Evolutionary conservation across 1,284 basidiomycete species (phyloP), one percentile per base, ranked within the genome.

Genomic region (Boletus mariae): DNA sequence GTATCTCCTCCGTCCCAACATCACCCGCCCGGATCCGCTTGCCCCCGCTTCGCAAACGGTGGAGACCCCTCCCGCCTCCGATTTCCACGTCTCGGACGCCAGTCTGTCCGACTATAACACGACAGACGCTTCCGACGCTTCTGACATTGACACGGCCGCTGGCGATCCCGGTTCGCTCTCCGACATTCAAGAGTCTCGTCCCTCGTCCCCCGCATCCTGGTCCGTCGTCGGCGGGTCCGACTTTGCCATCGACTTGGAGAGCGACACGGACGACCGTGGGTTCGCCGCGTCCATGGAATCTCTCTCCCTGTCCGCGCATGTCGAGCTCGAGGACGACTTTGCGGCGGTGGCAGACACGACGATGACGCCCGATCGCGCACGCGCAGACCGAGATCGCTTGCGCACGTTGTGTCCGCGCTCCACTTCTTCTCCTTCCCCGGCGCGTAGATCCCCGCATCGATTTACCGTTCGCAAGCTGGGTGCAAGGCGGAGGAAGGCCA

Each of bases 1-100:
- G 2, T 84, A 89, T 66, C 80, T 92, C 49, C 76, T 92, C 29
- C 83, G 90, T 31, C 90, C 90, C 3, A 87, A 89, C 57, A 76
- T 83, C 51, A 78, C 77, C 37, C 81, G 81, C 20, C 83, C 84
- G 1, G 81, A 83, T 61, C 65, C 57, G 6, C 53, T 53, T 7
- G 11, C 23, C 26, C 17, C 35, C 2, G 4, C 50, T 5, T 42
- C 51, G 23, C 52, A 31, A 12, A 26, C 38, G 29, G 67, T 90
- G 28, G 82, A 84, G 54, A 90, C 89, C 2, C 90, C 89, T 12
- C 87, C 90, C 6, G 61, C 60, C 67, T 81, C 58, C 1, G 82
- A 84, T 48, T 67, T 73, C 40, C 61, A 68, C 38, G 38, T 52
- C 44, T 73, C 76, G 32, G 74, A 75, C 25, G 68, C 63, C n/a